Percentiles rank a stretch among this genome's conserved stretches.
phyloP scores from a whole-genome alignment of 2,329 filamentous ascomycete genomes.

The Cephalotrichum gorgonifer region DNA sequence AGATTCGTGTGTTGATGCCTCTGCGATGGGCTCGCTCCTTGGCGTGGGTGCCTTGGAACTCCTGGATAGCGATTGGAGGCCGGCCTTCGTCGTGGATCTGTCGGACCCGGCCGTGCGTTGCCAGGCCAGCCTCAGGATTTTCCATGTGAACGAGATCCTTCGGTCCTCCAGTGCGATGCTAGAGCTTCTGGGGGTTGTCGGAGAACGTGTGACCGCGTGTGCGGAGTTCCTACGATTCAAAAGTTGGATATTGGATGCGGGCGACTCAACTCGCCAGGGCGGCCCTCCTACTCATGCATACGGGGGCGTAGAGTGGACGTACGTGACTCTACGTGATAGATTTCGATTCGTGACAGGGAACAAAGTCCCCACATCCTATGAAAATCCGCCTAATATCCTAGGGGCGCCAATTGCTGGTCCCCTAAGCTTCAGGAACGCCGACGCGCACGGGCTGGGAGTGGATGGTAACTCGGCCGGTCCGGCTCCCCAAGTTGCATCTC shows the following conservation, averaged over 20 bases:
- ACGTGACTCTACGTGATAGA: constrained; percentile 56
- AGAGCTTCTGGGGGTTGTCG: not conserved
- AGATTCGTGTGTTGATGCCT: too few relatives aligned
- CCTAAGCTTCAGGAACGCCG: not conserved
- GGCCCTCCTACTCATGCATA: constrained; percentile 46
- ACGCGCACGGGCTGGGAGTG: constrained; percentile 10
- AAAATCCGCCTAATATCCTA: not conserved
- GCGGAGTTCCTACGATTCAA: not conserved
- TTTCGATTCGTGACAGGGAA: constrained; percentile 58
- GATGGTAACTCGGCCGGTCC: constrained; percentile 23
- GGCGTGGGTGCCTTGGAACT: constrained; percentile 61
- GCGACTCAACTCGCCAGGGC: not conserved
- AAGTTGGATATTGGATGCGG: not conserved
- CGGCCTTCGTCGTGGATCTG: constrained; percentile 66
- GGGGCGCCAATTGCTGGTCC: not conserved
- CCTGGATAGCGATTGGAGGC: constrained; percentile 65
- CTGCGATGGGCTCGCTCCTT: constrained; percentile 32
- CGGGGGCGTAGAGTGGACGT: constrained; percentile 59
- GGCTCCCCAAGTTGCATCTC: constrained; percentile 4
- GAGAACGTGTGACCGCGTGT: not conserved
- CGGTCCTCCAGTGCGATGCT: constrained; percentile 19
- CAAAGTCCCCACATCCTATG: constrained; percentile 7
- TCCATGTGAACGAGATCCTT: constrained; percentile 61
- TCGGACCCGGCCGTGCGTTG: constrained; percentile 44
- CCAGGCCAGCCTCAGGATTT: constrained; percentile 43